phyloP scores from a whole-genome alignment of 192 early-diverging fungal species.

The Podila verticillata region DNA sequence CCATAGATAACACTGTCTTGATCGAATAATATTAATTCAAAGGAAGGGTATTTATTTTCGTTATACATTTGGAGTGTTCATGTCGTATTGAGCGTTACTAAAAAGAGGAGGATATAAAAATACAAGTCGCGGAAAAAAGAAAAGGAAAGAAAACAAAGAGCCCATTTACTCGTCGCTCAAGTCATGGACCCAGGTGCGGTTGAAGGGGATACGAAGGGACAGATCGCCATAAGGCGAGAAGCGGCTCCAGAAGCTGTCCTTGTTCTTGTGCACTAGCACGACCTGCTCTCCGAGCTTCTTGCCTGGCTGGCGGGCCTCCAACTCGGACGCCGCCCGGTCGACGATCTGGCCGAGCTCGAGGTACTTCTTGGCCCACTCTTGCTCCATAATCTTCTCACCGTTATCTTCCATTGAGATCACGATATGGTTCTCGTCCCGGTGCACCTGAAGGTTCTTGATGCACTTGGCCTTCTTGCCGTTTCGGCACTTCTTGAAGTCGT shows the following conservation, averaged over 20 bases:
- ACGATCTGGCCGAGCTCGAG: slow-evolving; percentile 26
- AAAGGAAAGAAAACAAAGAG: neutral
- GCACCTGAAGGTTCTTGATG: slow-evolving; percentile 12
- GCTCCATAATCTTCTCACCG: slow-evolving; percentile 35
- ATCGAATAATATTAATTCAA: too few species aligned
- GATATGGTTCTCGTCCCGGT: slow-evolving; percentile 19
- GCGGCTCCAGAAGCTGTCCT: slow-evolving; percentile 24
- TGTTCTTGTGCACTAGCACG: slow-evolving; percentile 18
- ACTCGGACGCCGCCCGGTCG: slow-evolving; percentile 21
- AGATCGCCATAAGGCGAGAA: slow-evolving; percentile 28
- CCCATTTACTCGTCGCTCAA: slow-evolving; percentile 20
- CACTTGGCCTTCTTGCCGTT: neutral
- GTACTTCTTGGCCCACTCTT: slow-evolving; percentile 31
- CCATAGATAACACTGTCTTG: slow-evolving; percentile 1
- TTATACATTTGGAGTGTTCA: neutral
- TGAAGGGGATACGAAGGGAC: slow-evolving; percentile 22
- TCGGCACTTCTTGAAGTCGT: neutral
- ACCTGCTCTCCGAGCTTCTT: slow-evolving; percentile 31
- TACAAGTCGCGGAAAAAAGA: neutral
- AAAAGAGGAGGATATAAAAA: neutral
- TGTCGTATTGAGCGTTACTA: neutral
- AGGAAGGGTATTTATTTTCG: neutral
- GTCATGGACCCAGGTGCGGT: slow-evolving; percentile 44
- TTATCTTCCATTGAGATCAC: slow-evolving; percentile 39
- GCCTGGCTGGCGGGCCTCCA: slow-evolving; percentile 16